Evolutionary conservation across 2,329 filamentous ascomycete genomes (phyloP).

Genomic region (Ilyonectria destructans): DNA sequence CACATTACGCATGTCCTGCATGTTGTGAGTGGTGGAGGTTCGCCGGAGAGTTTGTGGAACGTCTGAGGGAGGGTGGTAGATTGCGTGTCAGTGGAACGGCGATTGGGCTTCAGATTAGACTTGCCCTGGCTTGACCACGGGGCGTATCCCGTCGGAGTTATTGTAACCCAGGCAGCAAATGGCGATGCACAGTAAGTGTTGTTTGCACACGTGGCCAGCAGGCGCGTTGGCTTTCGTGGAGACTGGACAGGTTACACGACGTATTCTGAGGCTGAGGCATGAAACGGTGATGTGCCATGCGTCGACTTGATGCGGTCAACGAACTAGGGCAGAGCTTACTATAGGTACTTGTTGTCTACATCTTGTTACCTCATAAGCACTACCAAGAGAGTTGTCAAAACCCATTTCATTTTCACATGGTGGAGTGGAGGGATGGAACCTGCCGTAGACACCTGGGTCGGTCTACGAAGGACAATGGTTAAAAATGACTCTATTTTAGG

Average conservation of each 20-base stretch:
- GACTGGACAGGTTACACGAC: constrained; percentile 13
- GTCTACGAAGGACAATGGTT: not conserved
- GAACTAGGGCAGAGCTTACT: too few species aligned
- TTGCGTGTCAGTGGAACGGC: not conserved
- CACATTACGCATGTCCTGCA: not conserved
- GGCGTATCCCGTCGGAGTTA: not conserved
- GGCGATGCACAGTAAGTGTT: not conserved
- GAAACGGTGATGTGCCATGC: not conserved
- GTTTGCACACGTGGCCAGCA: constrained; percentile 16
- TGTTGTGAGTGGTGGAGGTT: not conserved
- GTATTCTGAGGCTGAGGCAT: constrained; percentile 4
- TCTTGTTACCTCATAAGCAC: too few species aligned
- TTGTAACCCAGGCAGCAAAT: not conserved
- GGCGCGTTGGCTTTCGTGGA: not conserved
- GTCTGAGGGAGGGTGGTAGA: not conserved
- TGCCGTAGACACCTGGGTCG: too few species aligned
- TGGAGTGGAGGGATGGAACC: not conserved
- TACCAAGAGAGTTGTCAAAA: not conserved
- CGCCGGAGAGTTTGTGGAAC: not conserved
- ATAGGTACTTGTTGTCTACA: too few species aligned
- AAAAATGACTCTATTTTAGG: not conserved
- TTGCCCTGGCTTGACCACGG: not conserved
- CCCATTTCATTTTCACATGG: not conserved
- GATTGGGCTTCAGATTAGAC: not conserved
- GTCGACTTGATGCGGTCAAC: too few species aligned